Evolutionary conservation across 1,284 basidiomycete species (phyloP), one percentile per base, ranked within the genome.

Genomic region (Volvariella surrecta): DNA sequence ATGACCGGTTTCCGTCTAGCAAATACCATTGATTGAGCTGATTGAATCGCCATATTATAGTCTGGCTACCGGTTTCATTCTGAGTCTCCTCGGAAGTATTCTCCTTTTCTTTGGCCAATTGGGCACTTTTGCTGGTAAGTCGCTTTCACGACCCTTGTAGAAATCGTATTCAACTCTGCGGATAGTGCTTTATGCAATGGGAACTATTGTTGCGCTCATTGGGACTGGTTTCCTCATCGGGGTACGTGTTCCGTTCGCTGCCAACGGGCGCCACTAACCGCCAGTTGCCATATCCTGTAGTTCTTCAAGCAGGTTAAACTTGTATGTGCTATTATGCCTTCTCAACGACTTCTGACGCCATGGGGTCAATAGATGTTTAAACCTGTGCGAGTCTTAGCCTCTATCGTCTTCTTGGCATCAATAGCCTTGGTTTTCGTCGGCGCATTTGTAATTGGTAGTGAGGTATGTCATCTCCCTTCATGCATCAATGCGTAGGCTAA

Each of bases 201-300:
- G 93, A 22, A 86, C 89, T 42, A 62, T 96, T 48, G 63, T 95
- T 45, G 84, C 86, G 8, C 75, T 97, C 42, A 62, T 88, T 47
- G 93, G 91, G 19, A 94, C 91, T 0, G 92, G 91, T 1, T 95
- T 94, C 68, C 65, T 95, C 55, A 79, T 94, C 52, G 89, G 84
- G 45, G 88, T 89, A 58, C 53, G 78, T 67, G 21, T 32, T 22
- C n/a, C 31, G 30, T 21, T 39, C n/a, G n/a, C n/a, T n/a, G n/a
- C 17, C 18, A 3, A 22, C 45, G 8, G 9, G 19, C 15, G 10
- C 28, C 8, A 44, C 34, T 32, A 11, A 6, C 24, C 24, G 24
- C 40, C 30, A n/a, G 38, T n/a, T 7, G 34, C 3, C 22, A 22
- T 10, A 19, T 45, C 10, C 43, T 35, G 10, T 40, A 92, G 77